Base-by-base conservation (phyloP, 352 stramenopile genomes). In the Pythium coloratum region DNA sequence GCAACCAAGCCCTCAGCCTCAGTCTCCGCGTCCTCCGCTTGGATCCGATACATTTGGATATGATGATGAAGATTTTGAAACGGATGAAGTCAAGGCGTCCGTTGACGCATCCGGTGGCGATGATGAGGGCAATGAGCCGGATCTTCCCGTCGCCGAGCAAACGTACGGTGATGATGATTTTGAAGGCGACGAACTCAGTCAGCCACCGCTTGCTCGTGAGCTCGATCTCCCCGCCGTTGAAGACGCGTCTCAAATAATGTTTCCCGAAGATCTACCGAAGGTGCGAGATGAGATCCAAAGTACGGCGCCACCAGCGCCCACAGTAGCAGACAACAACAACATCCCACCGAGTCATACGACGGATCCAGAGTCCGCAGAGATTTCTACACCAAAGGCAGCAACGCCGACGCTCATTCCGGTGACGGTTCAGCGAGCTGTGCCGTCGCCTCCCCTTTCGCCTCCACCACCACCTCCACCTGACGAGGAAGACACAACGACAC, bases 1-100 rank as follows among this genome's bases (percentile, higher is more conserved):
- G 44, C 5, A 51, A 9, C 44, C 18, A 51, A 30, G 8, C 7
- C 20, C 44, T 2, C 18, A 12, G 6, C n/a, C 28, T 26, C 7
- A 36, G 7, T 28, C 30, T 10, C 30, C 53, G 4, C 14, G 47
- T 2, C 53, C 40, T 16, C 33, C 66, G 28, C 16, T 12, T 0
- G 63, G 77, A 7, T 78, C 46, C 3, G 74, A 84, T 40, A 78
- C 71, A 0, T 91, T 90, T 55, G 84, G 82, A 54, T 93, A 93
- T 63, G 82, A 85, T 44, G 80, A 93, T 18, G 84, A 91, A n/a
- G 82, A 86, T 47, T 90, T 91, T 66, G 84, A 93, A 70, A 80
- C 78, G 7, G 69, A 75, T 5, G 69, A 75, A 49, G 64, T 34
- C 32, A 75, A 59, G 58, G 24, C 24, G 3, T 34, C 28, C 1